Base-by-base conservation (phyloP, 768 basidiomycete species). In the Naganishia onofrii region DNA sequence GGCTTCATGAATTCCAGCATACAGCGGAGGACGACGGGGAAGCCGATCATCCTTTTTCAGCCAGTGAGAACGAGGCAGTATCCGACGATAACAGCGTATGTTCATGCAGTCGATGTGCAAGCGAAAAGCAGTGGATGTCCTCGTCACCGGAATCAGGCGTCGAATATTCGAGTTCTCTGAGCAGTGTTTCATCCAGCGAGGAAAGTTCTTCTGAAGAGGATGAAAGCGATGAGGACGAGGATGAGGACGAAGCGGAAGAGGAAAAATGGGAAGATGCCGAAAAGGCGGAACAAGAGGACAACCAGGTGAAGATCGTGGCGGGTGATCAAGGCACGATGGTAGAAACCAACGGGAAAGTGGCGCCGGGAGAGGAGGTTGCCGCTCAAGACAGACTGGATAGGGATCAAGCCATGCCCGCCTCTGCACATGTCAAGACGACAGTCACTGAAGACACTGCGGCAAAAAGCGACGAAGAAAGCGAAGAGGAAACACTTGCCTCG, bases 211-310 rank as follows among this genome's bases (percentile, higher is more conserved):
- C 64, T 32, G 52, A 38, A 19, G 60, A 55, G 9, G 60, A 65
- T 23, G 54, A 44, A 44, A 57, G 58, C 29, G 68, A 63, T 10
- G 57, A 63, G 21, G 68, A 69, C 3, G 64, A 60, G 21, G 66
- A 55, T 17, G 67, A 72, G 3, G 64, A 72, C 44, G 72, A 54
- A 52, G 71, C 66, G 44, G 26, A 65, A 38, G 66, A 70, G 55
- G 64, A 34, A 53, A 56, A 26, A 54, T 65, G 36, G 46, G 56
- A 51, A 23, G 32, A 52, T 19, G 66, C 46, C 26, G 66, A 65
- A n/a, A 66, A 72, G 26, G 63, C 48, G 26, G 54, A 58, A 9
- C 67, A 63, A 44, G 44, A 51, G 13, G 70, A 71, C 29, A 38
- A 36, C 34, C 19, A 19, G 21, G 31, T 21, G 31, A 56, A 23